Evolutionary conservation across 768 basidiomycete species (phyloP), one percentile per base, ranked within the genome.

Genomic region (Mycena galopus): DNA sequence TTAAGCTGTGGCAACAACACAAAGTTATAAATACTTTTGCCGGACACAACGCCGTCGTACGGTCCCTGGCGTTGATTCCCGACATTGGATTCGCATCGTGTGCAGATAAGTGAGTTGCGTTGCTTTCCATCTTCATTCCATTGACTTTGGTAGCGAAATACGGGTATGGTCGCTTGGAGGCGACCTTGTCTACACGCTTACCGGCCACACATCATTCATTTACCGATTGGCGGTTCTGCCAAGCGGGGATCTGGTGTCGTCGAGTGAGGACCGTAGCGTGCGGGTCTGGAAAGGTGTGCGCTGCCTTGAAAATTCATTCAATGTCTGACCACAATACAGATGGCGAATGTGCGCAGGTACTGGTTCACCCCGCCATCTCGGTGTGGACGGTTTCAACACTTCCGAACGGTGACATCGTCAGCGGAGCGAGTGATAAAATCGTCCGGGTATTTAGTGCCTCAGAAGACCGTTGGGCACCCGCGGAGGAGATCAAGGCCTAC

Each of bases 171-270:
- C 94, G 16, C 86, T 96, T 50, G 92, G 90, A 65, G 94, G 95
- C 68, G 94, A 94, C 79, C 78, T 88, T 56, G 86, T 93, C 65
- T 92, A 93, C 78, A 90, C 91, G 0, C 82, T 99, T n/a, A 92
- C 94, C 5, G 98, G 96, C 1, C 98, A 99, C 80, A 97, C 96
- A 2, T 98, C 96, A 25, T 99, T 98, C 80, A 96, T 99, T 17
- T 99, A 99, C 84, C 93, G 94, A 67, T 81, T 99, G 17, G 89
- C 94, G 0, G 89, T 94, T 23, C 87, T 98, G 23, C 93, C 96
- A 2, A 90, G 83, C 72, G 94, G 97, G 23, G 91, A 93, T 74
- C 87, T 96, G 25, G 91, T 97, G 10, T 96, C 94, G n/a, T 91
- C 92, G 39, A 96, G 97, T 9, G 98, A 99, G 83, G 98, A 99